Base-by-base conservation (phyloP, 179 eudicot genomes). In the Silene vulgaris region DNA sequence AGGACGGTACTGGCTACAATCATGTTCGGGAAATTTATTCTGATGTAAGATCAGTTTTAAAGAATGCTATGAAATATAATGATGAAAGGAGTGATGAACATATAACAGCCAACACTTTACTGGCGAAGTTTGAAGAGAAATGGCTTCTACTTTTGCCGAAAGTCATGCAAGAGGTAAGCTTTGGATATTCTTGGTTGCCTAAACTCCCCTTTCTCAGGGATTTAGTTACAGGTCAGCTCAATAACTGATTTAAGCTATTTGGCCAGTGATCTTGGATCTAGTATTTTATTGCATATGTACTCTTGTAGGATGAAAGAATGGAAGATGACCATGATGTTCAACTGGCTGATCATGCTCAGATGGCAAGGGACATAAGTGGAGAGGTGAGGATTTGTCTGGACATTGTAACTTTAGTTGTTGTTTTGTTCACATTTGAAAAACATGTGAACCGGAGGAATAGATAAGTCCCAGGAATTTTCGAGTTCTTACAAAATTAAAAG, bases 71-170 rank as follows among this genome's bases (percentile, higher is more conserved):
- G 91, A 85, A 88, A 75, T 86, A 87, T 84, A 90, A 90, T 77
- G 97, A 90, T 77, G 93, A 89, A 79, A 89, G 75, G 80, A 81
- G 88, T 78, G 87, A 86, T 77, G 85, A 86, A 63, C 86, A 92
- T 80, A 64, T 74, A 12, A 89, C 85, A 86, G 97, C 96, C 20
- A 88, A 83, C 75, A 66, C 81, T 19, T 65, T 92, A 77, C 68
- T 84, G 80, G 90, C 67, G 11, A 92, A 86, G 73, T 92, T 92
- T 85, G 93, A 90, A 81, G 90, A 89, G 76, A 92, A 89, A 81
- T 92, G 97, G 97, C 86, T 81, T 32, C 83, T 76, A 43, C 80
- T 92, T 75, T 80, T 89, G 81, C 97, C 93, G 11, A 88, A 87
- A 79, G 90, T 92, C 76, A 82, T 70, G 72, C 91, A 90, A 77